These are phyloP conservation scores for Lachancea nothofagi DNA, from an alignment of 805 yeast genomes.

Conservation along the genomic window DNA sequence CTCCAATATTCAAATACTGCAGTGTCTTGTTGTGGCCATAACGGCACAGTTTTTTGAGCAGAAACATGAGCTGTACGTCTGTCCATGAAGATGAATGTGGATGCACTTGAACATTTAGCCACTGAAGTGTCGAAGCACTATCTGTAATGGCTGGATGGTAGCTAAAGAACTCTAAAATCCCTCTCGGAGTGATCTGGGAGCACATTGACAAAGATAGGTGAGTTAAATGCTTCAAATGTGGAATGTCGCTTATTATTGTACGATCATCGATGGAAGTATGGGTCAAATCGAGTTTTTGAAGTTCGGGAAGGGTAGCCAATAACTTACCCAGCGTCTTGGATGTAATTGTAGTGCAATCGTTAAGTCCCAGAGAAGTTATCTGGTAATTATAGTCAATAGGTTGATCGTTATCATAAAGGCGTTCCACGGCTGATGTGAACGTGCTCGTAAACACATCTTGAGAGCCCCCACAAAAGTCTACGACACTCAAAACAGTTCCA, in stretches of 20 bases:
- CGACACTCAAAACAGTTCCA: constrained; percentile 46
- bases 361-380: constrained; percentile 55
- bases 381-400: constrained; percentile 31
- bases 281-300: constrained; percentile 69
- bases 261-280: constrained; percentile 72
- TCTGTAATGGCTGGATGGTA: constrained; percentile 59
- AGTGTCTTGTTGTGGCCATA: constrained; percentile 33
- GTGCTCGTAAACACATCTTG: constrained; percentile 56
- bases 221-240: constrained; percentile 54
- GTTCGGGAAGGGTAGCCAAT: constrained; percentile 50
- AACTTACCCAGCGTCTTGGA: constrained; percentile 41
- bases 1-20: constrained; percentile 54
- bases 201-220: constrained; percentile 68
- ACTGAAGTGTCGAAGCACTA: constrained; percentile 43
- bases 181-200: constrained; percentile 65
- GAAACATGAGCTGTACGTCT: constrained; percentile 45
- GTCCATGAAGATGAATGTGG: constrained; percentile 54
- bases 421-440: constrained; percentile 38
- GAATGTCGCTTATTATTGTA: constrained; percentile 48
- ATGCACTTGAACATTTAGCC: constrained; percentile 65
- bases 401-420: constrained; percentile 22
- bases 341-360: constrained; percentile 79
- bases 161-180: constrained; percentile 60
- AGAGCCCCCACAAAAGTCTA: constrained; percentile 88
- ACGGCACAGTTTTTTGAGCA: constrained; percentile 37